A percentile compares a stretch with the other conserved stretches of the same genome.
Conservation (phyloP, 805 yeast genomes). For the Hanseniaspora taiwanica region DNA sequence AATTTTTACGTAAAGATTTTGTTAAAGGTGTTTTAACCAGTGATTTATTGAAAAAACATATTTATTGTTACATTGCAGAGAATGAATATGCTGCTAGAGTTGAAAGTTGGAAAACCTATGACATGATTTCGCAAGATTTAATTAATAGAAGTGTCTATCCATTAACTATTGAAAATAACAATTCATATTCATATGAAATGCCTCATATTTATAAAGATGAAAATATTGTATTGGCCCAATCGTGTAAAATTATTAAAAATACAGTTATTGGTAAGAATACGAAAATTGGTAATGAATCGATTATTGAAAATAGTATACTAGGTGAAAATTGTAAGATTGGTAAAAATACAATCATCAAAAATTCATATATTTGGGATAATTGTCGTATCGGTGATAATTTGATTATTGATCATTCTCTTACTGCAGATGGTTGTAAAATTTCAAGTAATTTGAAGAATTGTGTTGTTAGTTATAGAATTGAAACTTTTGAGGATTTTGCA, state of each 20-base stretch:
- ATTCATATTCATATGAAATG: constrained; percentile 65
- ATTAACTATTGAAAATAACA: constrained; percentile 69
- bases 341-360: constrained; percentile 50
- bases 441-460: constrained; percentile 45
- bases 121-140: constrained; percentile 80
- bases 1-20: constrained; percentile 72
- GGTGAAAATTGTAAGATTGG: constrained; percentile 86
- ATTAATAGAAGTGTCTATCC: constrained; percentile 91
- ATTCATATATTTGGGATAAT: constrained; percentile 83
- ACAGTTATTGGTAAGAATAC: constrained; percentile 76
- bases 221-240: constrained; percentile 81
- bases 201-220: constrained; percentile 78
- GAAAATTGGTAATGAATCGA: constrained; percentile 61
- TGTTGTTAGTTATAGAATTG: constrained; percentile 66
- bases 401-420: constrained; percentile 45
- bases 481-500: constrained; percentile 38
- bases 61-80: constrained; percentile 73
- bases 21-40: constrained; percentile 82
- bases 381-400: constrained; percentile 57
- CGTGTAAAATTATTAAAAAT: constrained; percentile 71
- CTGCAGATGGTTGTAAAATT: constrained; percentile 53
- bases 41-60: constrained; percentile 80
- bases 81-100: constrained; percentile 86
- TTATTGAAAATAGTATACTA: constrained; percentile 56
- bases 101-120: constrained; percentile 90